Base-by-base conservation (phyloP, 2,329 filamentous ascomycete species). In the Trichoderma afroharzianum region DNA sequence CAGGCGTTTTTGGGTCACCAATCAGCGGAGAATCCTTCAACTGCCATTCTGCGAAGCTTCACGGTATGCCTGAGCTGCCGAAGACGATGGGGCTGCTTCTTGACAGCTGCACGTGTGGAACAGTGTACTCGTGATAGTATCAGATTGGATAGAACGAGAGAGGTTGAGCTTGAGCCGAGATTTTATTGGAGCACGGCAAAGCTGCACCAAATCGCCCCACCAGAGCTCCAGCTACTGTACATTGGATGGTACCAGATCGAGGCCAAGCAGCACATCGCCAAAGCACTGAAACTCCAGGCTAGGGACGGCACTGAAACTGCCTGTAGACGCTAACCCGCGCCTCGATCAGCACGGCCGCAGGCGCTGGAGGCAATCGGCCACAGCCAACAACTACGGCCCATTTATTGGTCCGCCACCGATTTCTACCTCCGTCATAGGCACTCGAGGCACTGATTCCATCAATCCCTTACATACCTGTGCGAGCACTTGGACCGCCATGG, bases 361-460 rank as follows among this genome's bases (percentile, higher is more conserved):
- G 36, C 43, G 66, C 55, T 68, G 28, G 18, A 53, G 39, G 30
- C 14, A 8, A 69, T 69, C 67, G 55, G 66, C 39, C 66, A 61
- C 24, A 33, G 33, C 55, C 53, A 58, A 30, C 15, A 12, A 55
- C 47, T 21, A 26, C 66, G 66, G 57, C 57, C 39, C 67, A 33
- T 69, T 69, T 39, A 69, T 62, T 62, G 57, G 67, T 62, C 66
- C 67, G 67, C 57, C 55, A n/a, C 67, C 28, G n/a, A 39, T 39
- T 53, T 53, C 11, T 9, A 6, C 0, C 32, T 36, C 24, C 63
- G 50, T 59, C 57, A 59, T 59, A 26, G 26, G 26, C 4, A n/a
- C n/a, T n/a, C n/a, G n/a, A 39, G 63, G 50, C 7, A 36, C 43
- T 32, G 66, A 67, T 57, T 39, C 50, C 26, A 43, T 43, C 43